Percentiles rank a stretch among this genome's conserved stretches.
Evolutionary conservation across 768 basidiomycete species (phyloP).

Genomic region (Pulveroboletus sp.): DNA sequence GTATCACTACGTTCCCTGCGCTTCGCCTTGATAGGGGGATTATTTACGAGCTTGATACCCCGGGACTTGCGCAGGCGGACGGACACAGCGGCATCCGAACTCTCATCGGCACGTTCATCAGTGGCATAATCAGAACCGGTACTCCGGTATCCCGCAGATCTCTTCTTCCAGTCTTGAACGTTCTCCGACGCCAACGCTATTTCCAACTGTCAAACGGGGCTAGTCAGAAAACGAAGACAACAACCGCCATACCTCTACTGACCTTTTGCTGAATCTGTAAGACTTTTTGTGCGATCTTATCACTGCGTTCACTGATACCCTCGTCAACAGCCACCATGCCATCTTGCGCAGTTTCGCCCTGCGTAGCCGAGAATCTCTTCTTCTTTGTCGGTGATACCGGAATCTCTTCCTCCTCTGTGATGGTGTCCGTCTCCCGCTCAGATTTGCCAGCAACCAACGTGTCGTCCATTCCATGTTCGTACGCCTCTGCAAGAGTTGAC

Average conservation of each 20-base stretch:
- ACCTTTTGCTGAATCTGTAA: conserved; percentile 90
- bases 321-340: conserved; percentile 85
- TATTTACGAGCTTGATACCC: conserved; percentile 30
- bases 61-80: conserved; percentile 40
- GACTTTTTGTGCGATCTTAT: conserved; percentile 85
- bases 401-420: conserved; percentile 53
- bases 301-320: conserved; percentile 78
- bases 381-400: conserved; percentile 44
- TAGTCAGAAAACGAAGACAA: conserved; percentile 3
- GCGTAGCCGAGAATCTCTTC: conserved; percentile 77
- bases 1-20: conserved; percentile 56
- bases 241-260: conserved; percentile 12
- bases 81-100: conserved; percentile 42
- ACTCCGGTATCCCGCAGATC: conserved; percentile 21
- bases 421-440: conserved; percentile 48
- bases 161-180: conserved; percentile 30
- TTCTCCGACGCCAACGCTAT: conserved; percentile 62
- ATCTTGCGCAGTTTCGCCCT: conserved; percentile 60
- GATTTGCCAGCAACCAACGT: conserved; percentile 32
- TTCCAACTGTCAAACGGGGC: conserved; percentile 52
- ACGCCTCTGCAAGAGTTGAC: conserved; percentile 71
- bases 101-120: conserved; percentile 54
- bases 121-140: conserved; percentile 26
- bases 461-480: conserved; percentile 42
- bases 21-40: conserved; percentile 34